Base-by-base conservation (phyloP, 176 grass and related monocot species). In the Oryza nivara region DNA sequence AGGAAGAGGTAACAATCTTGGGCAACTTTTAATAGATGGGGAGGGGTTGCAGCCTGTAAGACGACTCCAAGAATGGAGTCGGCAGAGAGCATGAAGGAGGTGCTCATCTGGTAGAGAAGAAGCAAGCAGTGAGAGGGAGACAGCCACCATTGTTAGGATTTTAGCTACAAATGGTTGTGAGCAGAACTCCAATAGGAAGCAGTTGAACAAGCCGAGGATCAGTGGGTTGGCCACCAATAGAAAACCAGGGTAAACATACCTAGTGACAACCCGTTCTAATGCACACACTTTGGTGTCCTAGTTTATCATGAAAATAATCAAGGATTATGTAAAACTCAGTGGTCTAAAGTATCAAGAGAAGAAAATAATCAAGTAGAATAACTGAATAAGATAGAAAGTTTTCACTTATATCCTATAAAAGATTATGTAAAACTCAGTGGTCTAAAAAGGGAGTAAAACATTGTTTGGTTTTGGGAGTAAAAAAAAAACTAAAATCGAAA, bases 401-500 rank as follows among this genome's bases (percentile, higher is more conserved):
- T 20, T 7, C 5, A 74, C 22, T 28, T 22, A 23, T 22, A 16
- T 22, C 1, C 43, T 68, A 11, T 15, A 56, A 80, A 10, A 20
- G n/a, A 67, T 38, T 17, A 74, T 66, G 26, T 22, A 58, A 70
- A 58, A 70, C 40, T 14, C 11, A 74, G 11, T 73, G 54, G n/a
- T 36, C 72, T 7, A 36, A 41, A 67, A 26, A 2, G 22, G 7
- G 9, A 10, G 9, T 12, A 49, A 73, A 15, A 44, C 67, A 75
- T 44, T 68, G 9, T 74, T 65, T 54, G 3, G 16, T 73, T 80
- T 41, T 3, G 28, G 13, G 9, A 40, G 38, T n/a, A 23, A 40
- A 38, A 40, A 40, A 40, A 52, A 75, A 80, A 19, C 40, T 66
- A 16, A 80, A 81, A 75, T 56, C 15, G 67, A 16, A 16, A 64